Evolutionary conservation across 1,284 basidiomycete species (phyloP).

Genomic region (Leucoagaricus sp.): DNA sequence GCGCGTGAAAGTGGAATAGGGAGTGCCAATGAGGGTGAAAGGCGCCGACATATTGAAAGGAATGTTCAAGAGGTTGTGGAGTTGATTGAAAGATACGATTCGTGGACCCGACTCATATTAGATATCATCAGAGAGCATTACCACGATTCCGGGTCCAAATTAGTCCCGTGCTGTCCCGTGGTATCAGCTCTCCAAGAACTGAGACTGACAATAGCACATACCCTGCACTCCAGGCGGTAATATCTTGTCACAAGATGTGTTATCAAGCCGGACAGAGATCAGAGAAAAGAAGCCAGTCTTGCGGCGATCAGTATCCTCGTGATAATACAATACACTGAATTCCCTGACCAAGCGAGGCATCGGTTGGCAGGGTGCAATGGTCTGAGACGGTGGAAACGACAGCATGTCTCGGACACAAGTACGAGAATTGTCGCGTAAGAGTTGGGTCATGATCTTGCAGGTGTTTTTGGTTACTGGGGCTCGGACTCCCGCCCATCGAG

Average conservation of each 20-base stretch:
- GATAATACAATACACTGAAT: not conserved
- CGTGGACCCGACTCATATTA: not conserved
- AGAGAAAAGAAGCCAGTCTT: slow-evolving; percentile 3
- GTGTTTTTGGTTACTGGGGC: too few species aligned
- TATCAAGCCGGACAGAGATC: not conserved
- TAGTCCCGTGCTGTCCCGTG: too few species aligned
- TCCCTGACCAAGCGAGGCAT: not conserved
- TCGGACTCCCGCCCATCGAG: too few species aligned
- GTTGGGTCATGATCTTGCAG: too few species aligned
- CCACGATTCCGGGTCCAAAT: not conserved
- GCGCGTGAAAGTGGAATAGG: slow-evolving; percentile 31
- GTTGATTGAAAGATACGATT: not conserved
- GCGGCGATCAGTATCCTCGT: not conserved
- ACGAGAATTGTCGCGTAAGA: not conserved
- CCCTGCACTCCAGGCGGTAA: not conserved
- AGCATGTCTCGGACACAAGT: not conserved
- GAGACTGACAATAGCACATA: not conserved
- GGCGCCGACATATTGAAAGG: slow-evolving; percentile 13
- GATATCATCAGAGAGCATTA: not conserved
- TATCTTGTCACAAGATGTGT: not conserved
- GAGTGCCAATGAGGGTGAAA: slow-evolving; percentile 28
- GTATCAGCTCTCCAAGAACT: not conserved
- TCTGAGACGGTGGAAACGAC: not conserved
- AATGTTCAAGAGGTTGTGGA: not conserved
- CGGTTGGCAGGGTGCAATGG: not conserved